Conservation (phyloP, 257 asterid species). For the Solanum chilense region DNA sequence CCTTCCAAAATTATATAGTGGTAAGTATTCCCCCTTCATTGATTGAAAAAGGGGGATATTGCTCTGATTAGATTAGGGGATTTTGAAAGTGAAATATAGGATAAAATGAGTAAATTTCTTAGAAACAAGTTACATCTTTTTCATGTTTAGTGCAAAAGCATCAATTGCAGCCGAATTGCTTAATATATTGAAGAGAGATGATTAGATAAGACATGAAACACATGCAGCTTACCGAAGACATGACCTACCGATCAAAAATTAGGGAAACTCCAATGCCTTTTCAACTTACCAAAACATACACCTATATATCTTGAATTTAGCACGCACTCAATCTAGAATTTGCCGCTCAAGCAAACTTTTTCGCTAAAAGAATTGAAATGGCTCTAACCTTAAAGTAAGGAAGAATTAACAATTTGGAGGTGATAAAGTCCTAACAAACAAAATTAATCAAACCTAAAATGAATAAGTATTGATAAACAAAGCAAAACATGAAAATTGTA, state of each 20-base stretch:
- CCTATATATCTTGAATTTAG: neutral
- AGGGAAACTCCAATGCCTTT: neutral
- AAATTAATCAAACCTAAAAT: neutral
- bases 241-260: fast-evolving
- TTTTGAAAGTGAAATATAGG: neutral
- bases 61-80: neutral
- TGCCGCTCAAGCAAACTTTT: too few relatives aligned
- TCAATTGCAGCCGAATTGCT: too few relatives aligned
- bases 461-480: neutral
- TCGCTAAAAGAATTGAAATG: neutral
- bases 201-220: too few relatives aligned
- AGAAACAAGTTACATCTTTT: neutral
- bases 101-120: neutral
- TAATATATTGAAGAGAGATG: too few relatives aligned
- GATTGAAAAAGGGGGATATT: neutral
- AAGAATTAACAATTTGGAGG: neutral
- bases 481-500: neutral
- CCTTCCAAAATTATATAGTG: neutral
- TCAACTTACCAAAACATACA: neutral
- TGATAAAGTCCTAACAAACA: neutral
- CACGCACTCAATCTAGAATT: neutral
- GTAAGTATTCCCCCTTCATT: neutral
- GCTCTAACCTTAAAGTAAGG: neutral
- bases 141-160: too few relatives aligned
- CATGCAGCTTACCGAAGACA: too few relatives aligned